Base-by-base conservation (phyloP, 495 filamentous ascomycete genomes). In the Polyplosphaeria fusca region DNA sequence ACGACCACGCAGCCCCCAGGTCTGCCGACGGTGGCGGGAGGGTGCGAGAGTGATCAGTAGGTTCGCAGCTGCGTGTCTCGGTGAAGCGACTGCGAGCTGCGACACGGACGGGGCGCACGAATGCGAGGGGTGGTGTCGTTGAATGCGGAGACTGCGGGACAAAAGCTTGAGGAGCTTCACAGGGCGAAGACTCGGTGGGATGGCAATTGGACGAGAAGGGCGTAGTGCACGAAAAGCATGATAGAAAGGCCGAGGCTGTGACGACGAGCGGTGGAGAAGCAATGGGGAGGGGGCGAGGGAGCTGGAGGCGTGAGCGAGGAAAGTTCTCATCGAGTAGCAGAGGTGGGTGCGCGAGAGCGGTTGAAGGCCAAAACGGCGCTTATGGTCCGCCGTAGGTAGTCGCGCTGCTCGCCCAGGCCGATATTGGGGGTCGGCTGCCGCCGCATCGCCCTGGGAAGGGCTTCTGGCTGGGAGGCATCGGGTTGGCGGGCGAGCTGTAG, bases 151-250 rank as follows among this genome's bases (percentile, higher is more conserved):
- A 52, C 19, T 37, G 61, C 58, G 46, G 62, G 62, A 47, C 58
- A 62, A 57, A 65, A 65, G 61, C 61, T 60, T 47, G 39, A 16
- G 26, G 42, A 66, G 58, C 58, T 60, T 66, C 58, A 62, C 37
- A 66, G 58, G 28, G 37, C 43, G 37, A 37, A 27, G 44, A 43
- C 41, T 25, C 42, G 47, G 48, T 30, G 57, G 48, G 51, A 49
- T 48, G 57, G 16, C 22, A 11, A 23, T 14, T 23, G 41, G 25
- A 50, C 27, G 25, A 39, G 30, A 24, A 30, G 2, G 30, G 13
- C 16, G 39, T 23, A 26, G 47, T n/a, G 9, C 23, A 9, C 39
- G 20, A 43, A 24, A 48, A 59, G 53, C 63, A 66, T 66, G 47
- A 24, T 65, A 52, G 27, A 35, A 32, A 38, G 28, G 28, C 14